A percentile compares a stretch with the other conserved stretches of the same genome.
Conservation (phyloP, 305 asterid genomes). For the Euphrasia arctica region DNA sequence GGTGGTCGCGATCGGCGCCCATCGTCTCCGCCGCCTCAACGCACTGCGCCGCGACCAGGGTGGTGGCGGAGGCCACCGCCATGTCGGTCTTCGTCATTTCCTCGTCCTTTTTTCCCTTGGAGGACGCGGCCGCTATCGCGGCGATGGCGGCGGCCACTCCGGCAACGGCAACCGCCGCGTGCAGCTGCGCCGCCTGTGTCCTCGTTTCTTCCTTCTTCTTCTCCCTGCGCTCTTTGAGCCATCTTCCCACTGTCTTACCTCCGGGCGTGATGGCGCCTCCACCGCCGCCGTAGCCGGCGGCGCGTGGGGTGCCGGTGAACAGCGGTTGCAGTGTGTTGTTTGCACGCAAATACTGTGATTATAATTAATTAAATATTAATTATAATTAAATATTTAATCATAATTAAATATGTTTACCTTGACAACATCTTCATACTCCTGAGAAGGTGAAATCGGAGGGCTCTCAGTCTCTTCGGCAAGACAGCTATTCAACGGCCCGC, state of each 20-base stretch:
- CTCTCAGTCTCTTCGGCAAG: conserved; percentile 84
- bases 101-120: conserved; percentile 67
- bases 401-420: no score
- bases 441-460: conserved; percentile 86
- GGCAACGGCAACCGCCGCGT: conserved; percentile 84
- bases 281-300: conserved; percentile 42
- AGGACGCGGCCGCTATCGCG: conserved; percentile 84
- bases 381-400: neutral
- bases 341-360: conserved; percentile 69
- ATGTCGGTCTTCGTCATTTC: conserved; percentile 83
- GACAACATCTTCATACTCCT: conserved; percentile 91
- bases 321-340: conserved; percentile 90
- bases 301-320: conserved; percentile 60
- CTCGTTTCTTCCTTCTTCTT: conserved; percentile 93
- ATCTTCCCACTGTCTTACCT: conserved; percentile 91
- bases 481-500: conserved; percentile 88
- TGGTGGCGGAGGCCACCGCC: conserved; percentile 75
- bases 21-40: conserved; percentile 94
- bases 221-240: conserved; percentile 96
- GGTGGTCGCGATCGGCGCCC: conserved; percentile 95
- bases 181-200: conserved; percentile 90
- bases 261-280: conserved; percentile 70
- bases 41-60: conserved; percentile 93
- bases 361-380: neutral
- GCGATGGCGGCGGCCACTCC: conserved; percentile 96